Evolutionary conservation across 148 eudicot species (phyloP).

Genomic region (Amaranthus hypochondriacus): DNA sequence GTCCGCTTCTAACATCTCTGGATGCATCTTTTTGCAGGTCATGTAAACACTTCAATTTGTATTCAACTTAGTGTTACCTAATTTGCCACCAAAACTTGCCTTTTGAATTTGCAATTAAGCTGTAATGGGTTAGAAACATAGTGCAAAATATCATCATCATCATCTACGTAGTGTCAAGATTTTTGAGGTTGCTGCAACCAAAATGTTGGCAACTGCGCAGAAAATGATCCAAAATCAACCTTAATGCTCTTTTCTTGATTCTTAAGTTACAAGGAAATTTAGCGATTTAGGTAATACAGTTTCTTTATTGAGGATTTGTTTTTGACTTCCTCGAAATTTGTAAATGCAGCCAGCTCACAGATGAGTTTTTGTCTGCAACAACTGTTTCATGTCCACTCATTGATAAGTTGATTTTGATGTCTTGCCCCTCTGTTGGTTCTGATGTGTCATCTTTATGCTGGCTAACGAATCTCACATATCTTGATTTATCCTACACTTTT

Average conservation of each 20-base stretch:
- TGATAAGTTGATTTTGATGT: slow-evolving; percentile 83
- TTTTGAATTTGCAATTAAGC: too few species aligned
- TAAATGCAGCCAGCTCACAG: slow-evolving; percentile 75
- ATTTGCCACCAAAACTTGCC: too few species aligned
- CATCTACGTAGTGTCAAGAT: too few species aligned
- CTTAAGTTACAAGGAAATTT: too few species aligned
- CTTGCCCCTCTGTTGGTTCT: slow-evolving; percentile 85
- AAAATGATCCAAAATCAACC: too few species aligned
- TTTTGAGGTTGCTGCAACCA: too few species aligned
- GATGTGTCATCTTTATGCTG: slow-evolving; percentile 60
- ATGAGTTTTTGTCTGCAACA: slow-evolving; percentile 83
- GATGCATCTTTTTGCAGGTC: slow-evolving; percentile 99
- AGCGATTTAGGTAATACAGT: background rate
- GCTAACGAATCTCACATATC: slow-evolving; percentile 67
- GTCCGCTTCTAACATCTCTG: slow-evolving; percentile 78
- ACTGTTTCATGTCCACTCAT: slow-evolving; percentile 72
- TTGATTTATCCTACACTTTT: slow-evolving; percentile 92
- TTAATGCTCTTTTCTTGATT: too few species aligned
- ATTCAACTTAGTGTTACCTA: too few species aligned
- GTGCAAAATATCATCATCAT: too few species aligned
- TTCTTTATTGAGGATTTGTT: background rate
- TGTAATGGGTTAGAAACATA: too few species aligned
- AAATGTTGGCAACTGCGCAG: too few species aligned
- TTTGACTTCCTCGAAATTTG: slow-evolving; percentile 8
- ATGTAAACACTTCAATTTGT: background rate